Base-by-base conservation (phyloP, 495 filamentous ascomycete genomes). In the Neurospora sp. region DNA sequence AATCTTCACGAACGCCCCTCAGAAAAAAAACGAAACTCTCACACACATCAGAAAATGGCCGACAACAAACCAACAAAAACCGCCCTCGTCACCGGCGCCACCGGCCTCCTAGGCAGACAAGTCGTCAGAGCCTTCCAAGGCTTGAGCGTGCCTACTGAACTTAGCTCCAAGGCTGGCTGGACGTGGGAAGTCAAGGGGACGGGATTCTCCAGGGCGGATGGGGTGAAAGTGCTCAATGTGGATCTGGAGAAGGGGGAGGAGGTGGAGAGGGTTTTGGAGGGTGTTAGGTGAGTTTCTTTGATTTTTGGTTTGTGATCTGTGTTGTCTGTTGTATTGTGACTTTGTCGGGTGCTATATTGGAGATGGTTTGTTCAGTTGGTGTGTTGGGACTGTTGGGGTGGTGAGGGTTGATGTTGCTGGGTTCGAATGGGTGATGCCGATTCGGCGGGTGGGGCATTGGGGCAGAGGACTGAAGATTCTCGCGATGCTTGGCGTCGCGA, bases 61-160 rank as follows among this genome's bases (percentile, higher is more conserved):
- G 38, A 16, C 40, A 74, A 42, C 48, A 69, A 39, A n/a, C 37
- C 2, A 71, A 41, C 31, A 80, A 83, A 81, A 69, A 91, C 87
- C 42, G 93, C 86, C 44, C 85, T 98, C 27, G 84, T 98, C 69
- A 98, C 94, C 37, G 94, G 94, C 42, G 94, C 92, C 54, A 95
- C 89, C 44, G 94, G 94, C 62, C 85, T 96, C 3, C 87, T 98
- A 9, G 94, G 94, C 40, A 89, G 94, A 20, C 89, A 96, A 80
- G 90, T 94, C 18, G 86, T 92, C 74, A 91, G 89, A 72, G 90
- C 87, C 20, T 97, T 98, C 80, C 54, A 35, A 18, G 54, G 54
- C 54, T 9, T 66, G 27, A 35, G 54, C 27, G 54, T 66, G 54
- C 54, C 54, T 66, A 66, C 54, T 14, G 54, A 35, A 27, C 54